phyloP scores from a whole-genome alignment of 2,329 filamentous ascomycete genomes.

The Emmonsia crescens region DNA sequence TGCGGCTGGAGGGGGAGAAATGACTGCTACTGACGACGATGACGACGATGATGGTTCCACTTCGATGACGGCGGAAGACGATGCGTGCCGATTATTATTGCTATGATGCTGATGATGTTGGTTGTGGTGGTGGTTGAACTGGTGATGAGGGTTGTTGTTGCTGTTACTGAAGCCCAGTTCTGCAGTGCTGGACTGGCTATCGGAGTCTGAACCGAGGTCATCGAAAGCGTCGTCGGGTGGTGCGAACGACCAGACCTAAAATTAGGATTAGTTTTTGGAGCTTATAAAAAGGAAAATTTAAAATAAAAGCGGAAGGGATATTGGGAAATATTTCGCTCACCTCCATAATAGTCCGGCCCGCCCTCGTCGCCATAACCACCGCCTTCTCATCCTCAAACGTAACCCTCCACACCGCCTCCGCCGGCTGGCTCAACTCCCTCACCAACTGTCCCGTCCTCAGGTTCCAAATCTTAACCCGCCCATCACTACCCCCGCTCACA shows the following conservation, averaged over 20 bases:
- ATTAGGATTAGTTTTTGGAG: slow-evolving; percentile 21
- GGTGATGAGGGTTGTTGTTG: neutral
- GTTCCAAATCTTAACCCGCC: slow-evolving; percentile 98
- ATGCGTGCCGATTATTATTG: neutral
- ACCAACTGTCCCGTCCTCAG: slow-evolving; percentile 83
- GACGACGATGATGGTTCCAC: neutral
- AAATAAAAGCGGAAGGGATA: neutral
- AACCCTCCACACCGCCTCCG: slow-evolving; percentile 93
- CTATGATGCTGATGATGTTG: neutral
- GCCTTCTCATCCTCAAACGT: slow-evolving; percentile 98
- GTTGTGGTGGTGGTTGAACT: neutral
- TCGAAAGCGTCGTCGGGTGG: slow-evolving; percentile 57
- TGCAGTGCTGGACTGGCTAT: slow-evolving; percentile 2
- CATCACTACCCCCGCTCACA: slow-evolving; percentile 90
- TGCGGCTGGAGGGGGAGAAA: neutral
- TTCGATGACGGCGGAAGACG: neutral
- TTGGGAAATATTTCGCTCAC: slow-evolving; percentile 34
- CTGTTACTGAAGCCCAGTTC: neutral
- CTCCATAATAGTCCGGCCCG: slow-evolving; percentile 91
- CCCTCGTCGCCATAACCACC: slow-evolving; percentile 82
- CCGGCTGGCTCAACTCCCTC: slow-evolving; percentile 78
- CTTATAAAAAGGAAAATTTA: neutral
- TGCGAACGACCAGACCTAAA: slow-evolving; percentile 86
- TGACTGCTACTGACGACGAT: neutral
- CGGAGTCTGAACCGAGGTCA: neutral